Evolutionary conservation across 345 rosid species (phyloP), one percentile per base, ranked within the genome.

Genomic region (Melastoma malabathricum): DNA sequence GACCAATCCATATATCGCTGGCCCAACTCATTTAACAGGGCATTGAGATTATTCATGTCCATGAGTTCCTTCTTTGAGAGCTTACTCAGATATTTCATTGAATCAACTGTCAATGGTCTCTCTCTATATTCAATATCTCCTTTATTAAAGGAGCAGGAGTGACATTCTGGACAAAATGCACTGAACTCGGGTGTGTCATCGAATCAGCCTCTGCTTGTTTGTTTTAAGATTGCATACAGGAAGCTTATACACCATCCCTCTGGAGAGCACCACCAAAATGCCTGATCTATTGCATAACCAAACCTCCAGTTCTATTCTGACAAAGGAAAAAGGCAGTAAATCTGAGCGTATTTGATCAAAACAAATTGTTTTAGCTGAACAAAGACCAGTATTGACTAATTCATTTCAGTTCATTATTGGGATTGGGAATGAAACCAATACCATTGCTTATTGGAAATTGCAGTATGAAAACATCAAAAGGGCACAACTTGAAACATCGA

Each of bases 271-370:
- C n/a, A 90, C 66, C 5, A 90, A 83, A 68, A 94, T 77, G 46
- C 98, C 98, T 31, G 98, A 83, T 72, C 98, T 86, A 96, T 88
- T n/a, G 86, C 65, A 86, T 83, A 54, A 90, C 77, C 68, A 90
- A 66, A 34, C 98, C 98, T 44, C 96, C 89, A 0, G 96, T 81
- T 75, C 74, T 86, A 59, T 63, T 72, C 98, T 89, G 87, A 61
- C 43, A 51, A 18, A 63, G 48, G 47, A 59, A 25, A 38, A 46
- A 58, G 56, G 47, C 46, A 49, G 67, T 58, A 54, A 44, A 62
- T 55, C 55, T 51, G 20, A 46, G 52, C 19, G 39, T 47, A 48
- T 50, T 29, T 16, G 14, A 47, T 48, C 29, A 51, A 50, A 51
- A 31, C 39, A 51, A 17, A 25, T 15, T 15, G 20, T 29, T 19